Evolutionary conservation across 2,329 filamentous ascomycete genomes (phyloP), one percentile per base, ranked within the genome.

Genomic region (Fusarium stilboides): DNA sequence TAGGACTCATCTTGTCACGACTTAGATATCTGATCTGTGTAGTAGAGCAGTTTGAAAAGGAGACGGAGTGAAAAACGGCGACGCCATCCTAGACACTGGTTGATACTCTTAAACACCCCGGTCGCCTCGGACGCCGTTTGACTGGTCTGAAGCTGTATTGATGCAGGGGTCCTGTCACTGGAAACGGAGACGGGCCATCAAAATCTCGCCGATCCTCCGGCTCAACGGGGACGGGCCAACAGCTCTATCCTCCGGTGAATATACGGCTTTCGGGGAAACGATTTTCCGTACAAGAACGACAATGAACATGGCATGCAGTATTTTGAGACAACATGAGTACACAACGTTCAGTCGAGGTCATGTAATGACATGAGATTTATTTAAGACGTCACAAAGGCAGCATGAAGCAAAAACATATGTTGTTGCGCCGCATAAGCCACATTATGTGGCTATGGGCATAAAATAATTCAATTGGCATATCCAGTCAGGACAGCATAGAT

Each of bases 121-220:
- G 72, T 52, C 37, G 40, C 62, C 42, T 63, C 56, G 57, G 62
- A 45, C 24, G 54, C 65, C 54, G 56, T 73, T 58, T 65, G 53
- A 67, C 68, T 68, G 60, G 67, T 56, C 62, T 52, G 53, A 65
- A 34, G 56, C 19, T 50, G 53, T 55, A n/a, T 39, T 24, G 20
- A 45, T 40, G 69, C 71, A 71, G 52, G 68, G 65, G 37, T 66
- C 50, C 22, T 45, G 20, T 56, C 49, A 24, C 31, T 31, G 22
- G 60, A 68, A 71, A 65, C 75, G 75, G 74, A 70, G 54, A 47
- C 75, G 72, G 74, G 72, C 52, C 39, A 26, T 9, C 34, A 64
- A 55, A 74, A 73, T 78, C 75, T 71, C 61, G 43, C 77, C 77
- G 77, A 57, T 53, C 50, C 67, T 78, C 77, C 77, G 77, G 56